A percentile compares a stretch with the other conserved stretches of the same genome.
Evolutionary conservation across 345 rosid species (phyloP).

Genomic region (Mercurialis annua): DNA sequence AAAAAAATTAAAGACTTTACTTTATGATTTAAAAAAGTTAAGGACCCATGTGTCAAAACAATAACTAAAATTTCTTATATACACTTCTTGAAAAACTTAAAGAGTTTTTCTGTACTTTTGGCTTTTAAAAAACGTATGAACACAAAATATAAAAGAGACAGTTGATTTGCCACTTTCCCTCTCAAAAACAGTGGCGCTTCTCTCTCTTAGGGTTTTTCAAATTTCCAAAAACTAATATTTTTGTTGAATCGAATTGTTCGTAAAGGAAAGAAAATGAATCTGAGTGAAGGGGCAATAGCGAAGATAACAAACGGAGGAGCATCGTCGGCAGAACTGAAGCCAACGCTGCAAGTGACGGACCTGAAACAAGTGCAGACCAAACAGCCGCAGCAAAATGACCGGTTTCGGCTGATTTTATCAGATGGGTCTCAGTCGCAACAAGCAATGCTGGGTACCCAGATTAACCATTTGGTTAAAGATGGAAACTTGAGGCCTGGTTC

Average conservation of each 20-base stretch:
- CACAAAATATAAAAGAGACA: not conserved
- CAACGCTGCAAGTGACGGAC: constrained; percentile 70
- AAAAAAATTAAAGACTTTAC: too few species aligned
- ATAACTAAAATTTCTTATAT: too few species aligned
- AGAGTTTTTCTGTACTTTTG: too few species aligned
- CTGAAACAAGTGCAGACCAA: constrained; percentile 52
- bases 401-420: constrained; percentile 55
- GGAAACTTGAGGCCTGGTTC: constrained; percentile 61
- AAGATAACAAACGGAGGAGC: constrained; percentile 48
- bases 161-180: not conserved
- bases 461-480: constrained; percentile 46
- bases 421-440: constrained; percentile 60
- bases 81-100: too few species aligned
- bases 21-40: too few species aligned
- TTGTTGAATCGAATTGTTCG: not conserved
- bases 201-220: not conserved
- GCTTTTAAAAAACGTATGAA: too few species aligned
- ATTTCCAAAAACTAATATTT: not conserved
- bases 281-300: constrained; percentile 61
- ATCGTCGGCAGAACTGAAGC: constrained; percentile 47
- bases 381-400: constrained; percentile 40
- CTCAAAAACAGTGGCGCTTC: constrained; percentile 1
- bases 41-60: too few species aligned
- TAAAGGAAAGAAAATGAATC: constrained; percentile 29
- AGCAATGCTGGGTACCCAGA: constrained; percentile 67